These are phyloP conservation scores for Hortiboletus campestris DNA, from an alignment of 768 basidiomycete species.

Conservation along the genomic window DNA sequence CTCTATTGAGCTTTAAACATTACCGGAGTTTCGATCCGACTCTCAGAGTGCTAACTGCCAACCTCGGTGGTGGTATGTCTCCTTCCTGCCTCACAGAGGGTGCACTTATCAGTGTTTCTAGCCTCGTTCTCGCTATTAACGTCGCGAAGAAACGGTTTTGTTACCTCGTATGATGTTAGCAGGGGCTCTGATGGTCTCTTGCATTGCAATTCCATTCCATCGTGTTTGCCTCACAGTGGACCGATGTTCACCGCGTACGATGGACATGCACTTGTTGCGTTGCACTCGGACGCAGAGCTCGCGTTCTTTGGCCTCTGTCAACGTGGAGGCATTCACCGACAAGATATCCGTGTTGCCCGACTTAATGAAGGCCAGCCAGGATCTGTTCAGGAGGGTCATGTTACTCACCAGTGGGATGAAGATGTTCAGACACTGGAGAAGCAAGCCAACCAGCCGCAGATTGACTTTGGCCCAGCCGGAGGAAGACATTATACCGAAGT, in stretches of 20 bases:
- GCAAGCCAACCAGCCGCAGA: slow-evolving; percentile 22
- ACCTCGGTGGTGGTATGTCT: slow-evolving; percentile 32
- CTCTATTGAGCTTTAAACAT: slow-evolving; percentile 63
- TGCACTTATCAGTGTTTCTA: slow-evolving; percentile 24
- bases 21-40: slow-evolving; percentile 58
- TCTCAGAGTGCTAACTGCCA: slow-evolving; percentile 43
- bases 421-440: slow-evolving; percentile 39
- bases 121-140: slow-evolving; percentile 55
- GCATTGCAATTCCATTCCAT: slow-evolving; percentile 43
- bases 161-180: slow-evolving; percentile 65
- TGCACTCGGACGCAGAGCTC: slow-evolving; percentile 29
- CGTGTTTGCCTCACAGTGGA: slow-evolving; percentile 34
- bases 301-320: slow-evolving; percentile 48
- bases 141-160: slow-evolving; percentile 55
- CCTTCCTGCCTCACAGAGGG: background rate
- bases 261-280: slow-evolving; percentile 33
- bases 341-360: slow-evolving; percentile 35
- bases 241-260: slow-evolving; percentile 25
- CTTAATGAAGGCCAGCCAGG: slow-evolving; percentile 12
- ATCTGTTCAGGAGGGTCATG: background rate
- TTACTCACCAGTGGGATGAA: slow-evolving; percentile 37
- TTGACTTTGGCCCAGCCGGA: slow-evolving; percentile 45
- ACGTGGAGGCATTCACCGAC: slow-evolving; percentile 44
- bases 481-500: slow-evolving; percentile 43
- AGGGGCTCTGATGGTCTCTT: slow-evolving; percentile 38